Base-by-base conservation (phyloP, 2,329 filamentous ascomycete species). In the Ambrosiella beaveri region DNA sequence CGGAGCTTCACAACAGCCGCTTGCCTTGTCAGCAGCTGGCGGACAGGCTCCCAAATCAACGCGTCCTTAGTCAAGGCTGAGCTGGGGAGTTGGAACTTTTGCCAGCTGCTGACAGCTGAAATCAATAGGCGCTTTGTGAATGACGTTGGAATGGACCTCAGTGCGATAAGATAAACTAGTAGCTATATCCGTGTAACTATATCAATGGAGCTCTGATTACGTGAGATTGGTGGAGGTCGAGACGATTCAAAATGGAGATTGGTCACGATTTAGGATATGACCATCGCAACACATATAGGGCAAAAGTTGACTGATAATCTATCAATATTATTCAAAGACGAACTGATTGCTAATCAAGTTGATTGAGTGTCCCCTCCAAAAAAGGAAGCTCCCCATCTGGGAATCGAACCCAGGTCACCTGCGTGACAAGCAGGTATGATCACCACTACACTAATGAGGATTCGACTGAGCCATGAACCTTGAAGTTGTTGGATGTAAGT, bases 381-480 rank as follows among this genome's bases (percentile, higher is more conserved):
- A 47, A 17, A 17, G 4, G 2, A 47, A n/a, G 44, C 56, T 58
- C 56, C 50, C 56, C 50, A 58, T 53, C 56, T 58, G 56, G 56
- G 56, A 58, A 58, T 58, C 56, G 56, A 58, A 54, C 49, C 56
- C 50, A 58, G 56, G 56, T 54, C 56, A 58, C 56, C 56, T 54
- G 56, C 56, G 56, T 58, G 56, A 58, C 56, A 58, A 58, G 56
- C 56, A 58, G 50, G 56, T 58, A 58, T 58, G 50, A 58, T 54
- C 49, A 58, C 56, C 39, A 58, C 56, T 58, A 58, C 56, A 58
- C 49, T 54, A 58, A 53, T 58, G 49, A 54, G 56, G 56, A 58
- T 47, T 47, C 8, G 1, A 41, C 40, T 47, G 15, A 41, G 11
- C 3, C 3, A 6, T 41, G 40, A 41, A 52, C 4, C 19, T 4